Base-by-base conservation (phyloP, 2,329 filamentous ascomycete genomes). In the Talaromyces sp. region DNA sequence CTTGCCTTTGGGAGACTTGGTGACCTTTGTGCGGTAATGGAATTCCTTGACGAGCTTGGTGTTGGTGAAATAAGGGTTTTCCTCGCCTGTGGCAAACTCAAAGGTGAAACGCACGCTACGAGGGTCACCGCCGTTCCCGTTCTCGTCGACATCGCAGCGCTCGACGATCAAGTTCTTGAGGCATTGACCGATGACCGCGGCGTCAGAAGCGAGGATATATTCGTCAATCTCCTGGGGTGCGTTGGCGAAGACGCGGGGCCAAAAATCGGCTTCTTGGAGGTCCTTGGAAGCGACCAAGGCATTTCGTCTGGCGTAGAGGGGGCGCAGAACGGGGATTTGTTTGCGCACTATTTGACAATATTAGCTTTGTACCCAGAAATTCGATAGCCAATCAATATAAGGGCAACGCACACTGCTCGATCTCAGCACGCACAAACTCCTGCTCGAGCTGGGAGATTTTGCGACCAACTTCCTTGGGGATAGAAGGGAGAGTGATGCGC, bases 191-290 rank as follows among this genome's bases (percentile, higher is more conserved):
- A 98, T 84, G 65, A 95, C 80, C 3, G 68, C 69, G 8, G 84
- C 83, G 80, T 98, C 93, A 56, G 85, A 84, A 48, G 91, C 89
- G 74, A 92, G 88, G 73, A 98, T 89, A 82, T 88, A 92, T 77
- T 92, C 88, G 79, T 96, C 92, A 69, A 99, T 85, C 66, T 96
- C 92, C 54, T 85, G 83, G 1, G 93, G 92, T 2, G 90, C 88
- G 79, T 92, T 89, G 81, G 96, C 91, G 75, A 98, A 84, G 63
- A 97, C 93, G 63, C 96, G 85, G n/a, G 91, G 83, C 95, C 95
- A 98, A 86, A 98, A 99, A 80, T 91, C 87, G 69, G 87, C 85
- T 11, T 69, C 65, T 63, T 75, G 66, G 16, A 78, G 69, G 14
- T 72, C 68, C 72, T 97, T 93, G 72, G 88, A 82, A 66, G 84